Evolutionary conservation across 768 basidiomycete genomes (phyloP).

Genomic region (Mycena metata): DNA sequence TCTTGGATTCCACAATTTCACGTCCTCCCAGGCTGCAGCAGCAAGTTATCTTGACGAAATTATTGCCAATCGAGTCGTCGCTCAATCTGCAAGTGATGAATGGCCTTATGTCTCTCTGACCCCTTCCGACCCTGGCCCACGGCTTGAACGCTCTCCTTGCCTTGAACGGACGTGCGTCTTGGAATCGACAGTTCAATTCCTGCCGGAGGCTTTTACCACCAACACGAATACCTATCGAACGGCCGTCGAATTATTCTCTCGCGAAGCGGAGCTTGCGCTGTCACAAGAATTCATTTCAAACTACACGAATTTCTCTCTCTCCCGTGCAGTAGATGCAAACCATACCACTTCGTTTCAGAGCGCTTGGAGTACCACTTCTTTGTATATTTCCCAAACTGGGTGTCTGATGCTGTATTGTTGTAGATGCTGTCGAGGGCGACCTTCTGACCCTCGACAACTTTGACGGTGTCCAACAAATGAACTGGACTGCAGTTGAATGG

Average conservation of each 20-base stretch:
- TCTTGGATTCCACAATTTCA: background rate
- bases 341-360: constrained; percentile 65
- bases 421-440: constrained; percentile 51
- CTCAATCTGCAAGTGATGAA: background rate
- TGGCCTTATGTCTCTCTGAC: constrained; percentile 26
- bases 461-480: constrained; percentile 41
- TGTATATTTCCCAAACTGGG: background rate
- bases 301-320: constrained; percentile 62
- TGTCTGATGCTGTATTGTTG: background rate
- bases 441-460: constrained; percentile 55
- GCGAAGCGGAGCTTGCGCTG: constrained; percentile 56
- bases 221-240: constrained; percentile 27
- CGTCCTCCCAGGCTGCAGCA: constrained; percentile 46
- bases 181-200: constrained; percentile 23
- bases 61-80: constrained; percentile 26
- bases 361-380: constrained; percentile 49
- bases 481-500: constrained; percentile 46
- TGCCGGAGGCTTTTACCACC: constrained; percentile 24
- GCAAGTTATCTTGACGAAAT: constrained; percentile 58
- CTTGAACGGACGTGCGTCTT: constrained; percentile 22
- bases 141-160: constrained; percentile 29
- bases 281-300: constrained; percentile 49
- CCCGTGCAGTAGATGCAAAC: constrained; percentile 70
- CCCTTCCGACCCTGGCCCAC: background rate
- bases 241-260: constrained; percentile 57